These are phyloP conservation scores for Aspergillus sp. DNA, from an alignment of 2,329 filamentous ascomycete genomes.

Conservation along the genomic window DNA sequence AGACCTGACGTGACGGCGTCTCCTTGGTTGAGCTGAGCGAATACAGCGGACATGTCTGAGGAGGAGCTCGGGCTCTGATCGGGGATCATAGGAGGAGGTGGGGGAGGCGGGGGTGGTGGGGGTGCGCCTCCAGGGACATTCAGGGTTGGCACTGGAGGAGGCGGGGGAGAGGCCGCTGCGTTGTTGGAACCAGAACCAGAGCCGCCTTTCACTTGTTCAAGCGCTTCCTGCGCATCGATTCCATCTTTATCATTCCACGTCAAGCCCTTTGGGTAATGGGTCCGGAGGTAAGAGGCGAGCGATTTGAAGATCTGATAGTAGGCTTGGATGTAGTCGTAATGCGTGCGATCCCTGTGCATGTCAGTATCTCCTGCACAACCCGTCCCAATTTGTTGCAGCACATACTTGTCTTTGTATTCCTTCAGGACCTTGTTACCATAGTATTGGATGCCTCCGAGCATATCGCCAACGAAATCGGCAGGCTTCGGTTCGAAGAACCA, in stretches of 20 bases:
- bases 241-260: constrained; percentile 83
- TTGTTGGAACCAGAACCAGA: constrained; percentile 41
- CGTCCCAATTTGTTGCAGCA: not conserved
- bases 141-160: constrained; percentile 51
- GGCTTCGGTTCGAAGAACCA: constrained; percentile 90
- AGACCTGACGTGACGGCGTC: constrained; percentile 84
- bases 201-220: constrained; percentile 59
- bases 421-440: constrained; percentile 94
- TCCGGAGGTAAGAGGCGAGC: constrained; percentile 80
- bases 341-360: constrained; percentile 68
- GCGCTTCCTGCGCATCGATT: constrained; percentile 70
- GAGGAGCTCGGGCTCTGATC: constrained; percentile 44
- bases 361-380: constrained; percentile 23
- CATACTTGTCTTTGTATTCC: constrained; percentile 81
- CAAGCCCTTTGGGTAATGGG: constrained; percentile 77
- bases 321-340: constrained; percentile 88
- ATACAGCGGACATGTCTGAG: constrained; percentile 81
- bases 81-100: constrained; percentile 52
- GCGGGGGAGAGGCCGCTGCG: constrained; percentile 52
- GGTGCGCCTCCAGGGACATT: constrained; percentile 63
- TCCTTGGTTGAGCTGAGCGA: constrained; percentile 88
- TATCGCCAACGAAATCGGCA: constrained; percentile 82
- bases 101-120: constrained; percentile 69
- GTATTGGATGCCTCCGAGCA: constrained; percentile 83
- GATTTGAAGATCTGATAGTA: constrained; percentile 90